Base-by-base conservation (phyloP, 192 early-diverging fungal genomes). In the Podila verticillata region DNA sequence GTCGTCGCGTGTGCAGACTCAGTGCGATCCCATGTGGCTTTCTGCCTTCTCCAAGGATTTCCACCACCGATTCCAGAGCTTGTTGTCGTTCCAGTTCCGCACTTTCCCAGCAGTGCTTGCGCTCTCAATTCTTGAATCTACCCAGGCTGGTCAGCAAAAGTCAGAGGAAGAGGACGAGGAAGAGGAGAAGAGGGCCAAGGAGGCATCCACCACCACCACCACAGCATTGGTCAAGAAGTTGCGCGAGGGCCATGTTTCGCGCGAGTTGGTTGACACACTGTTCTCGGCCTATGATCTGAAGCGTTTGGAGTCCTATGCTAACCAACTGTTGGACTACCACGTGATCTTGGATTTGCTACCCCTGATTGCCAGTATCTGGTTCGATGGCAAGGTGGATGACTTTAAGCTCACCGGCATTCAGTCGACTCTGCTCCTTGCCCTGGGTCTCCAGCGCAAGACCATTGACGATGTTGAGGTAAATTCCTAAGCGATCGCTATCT, bases 311-410 rank as follows among this genome's bases (percentile, higher is more conserved):
- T 93, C 92, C n/a, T 99, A 98, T 74, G 86, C 95, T 10, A 96
- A 97, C 84, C 97, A 98, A 81, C 84, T 99, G 82, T 81, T 98
- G 59, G 98, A 99, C 82, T 97, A 98, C 86, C 98, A 99, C 84
- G 95, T 98, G 3, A 95, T 99, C 57, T 64, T 98, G 59, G 98
- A 99, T 70, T 73, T 99, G 71, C 74, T 98, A 54, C 97, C 96
- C 12, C 84, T 85, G 6, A 88, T 99, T 62, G 90, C 96, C 28
- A 81, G 84, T 57, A 84, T 93, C 26, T 95, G 95, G 87, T 98
- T 97, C 84, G 86, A 87, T 57, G 85, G 87, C 26, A 85, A 86
- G 61, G 85, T 93, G 26, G 68, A 84, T 24, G 73, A 87, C 34
- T 85, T 98, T 44, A 89, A 88, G 28, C 80, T 99, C 29, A 95